Percentiles rank a stretch among this genome's conserved stretches.
Evolutionary conservation across 495 filamentous ascomycete genomes (phyloP).

Genomic region (Daldinia childiae): DNA sequence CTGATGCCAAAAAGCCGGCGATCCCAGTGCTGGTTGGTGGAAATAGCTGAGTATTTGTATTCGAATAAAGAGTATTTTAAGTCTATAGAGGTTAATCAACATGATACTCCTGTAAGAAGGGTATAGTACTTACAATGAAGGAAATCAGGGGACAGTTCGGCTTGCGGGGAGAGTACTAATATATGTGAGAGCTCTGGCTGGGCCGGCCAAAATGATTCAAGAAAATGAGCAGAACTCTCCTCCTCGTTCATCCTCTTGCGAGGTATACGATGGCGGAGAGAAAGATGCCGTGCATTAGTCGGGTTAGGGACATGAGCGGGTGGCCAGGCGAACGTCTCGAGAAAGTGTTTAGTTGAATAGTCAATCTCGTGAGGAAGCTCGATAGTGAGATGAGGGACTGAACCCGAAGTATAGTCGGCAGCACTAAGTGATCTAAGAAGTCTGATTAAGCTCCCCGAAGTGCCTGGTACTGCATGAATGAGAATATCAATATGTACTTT

Average conservation of each 20-base stretch:
- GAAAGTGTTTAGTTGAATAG: conserved; percentile 63
- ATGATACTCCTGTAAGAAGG: neutral
- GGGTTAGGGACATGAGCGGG: conserved; percentile 53
- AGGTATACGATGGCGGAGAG: conserved; percentile 75
- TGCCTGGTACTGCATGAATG: conserved; percentile 72
- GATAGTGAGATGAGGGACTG: conserved; percentile 75
- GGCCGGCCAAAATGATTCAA: conserved; percentile 84
- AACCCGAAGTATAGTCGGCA: conserved; percentile 75
- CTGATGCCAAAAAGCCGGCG: conserved; percentile 74
- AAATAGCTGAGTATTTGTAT: conserved; percentile 72
- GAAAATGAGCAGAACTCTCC: conserved; percentile 72
- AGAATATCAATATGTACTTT: conserved; percentile 77
- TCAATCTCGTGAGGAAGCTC: conserved; percentile 78
- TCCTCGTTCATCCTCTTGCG: conserved; percentile 62
- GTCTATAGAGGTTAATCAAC: conserved; percentile 42
- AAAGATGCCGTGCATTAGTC: conserved; percentile 60
- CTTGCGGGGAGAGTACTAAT: conserved; percentile 78
- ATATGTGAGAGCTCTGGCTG: conserved; percentile 71
- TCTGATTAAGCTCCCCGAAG: conserved; percentile 75
- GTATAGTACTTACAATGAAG: conserved; percentile 71
- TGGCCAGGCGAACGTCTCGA: conserved; percentile 72
- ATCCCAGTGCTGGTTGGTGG: conserved; percentile 53
- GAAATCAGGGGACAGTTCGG: conserved; percentile 76
- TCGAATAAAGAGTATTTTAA: conserved; percentile 77
- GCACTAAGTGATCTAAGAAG: conserved; percentile 74